Percentiles rank a stretch among this genome's conserved stretches.
phyloP scores from a whole-genome alignment of 495 filamentous ascomycete species.

The Cercophora sp. region DNA sequence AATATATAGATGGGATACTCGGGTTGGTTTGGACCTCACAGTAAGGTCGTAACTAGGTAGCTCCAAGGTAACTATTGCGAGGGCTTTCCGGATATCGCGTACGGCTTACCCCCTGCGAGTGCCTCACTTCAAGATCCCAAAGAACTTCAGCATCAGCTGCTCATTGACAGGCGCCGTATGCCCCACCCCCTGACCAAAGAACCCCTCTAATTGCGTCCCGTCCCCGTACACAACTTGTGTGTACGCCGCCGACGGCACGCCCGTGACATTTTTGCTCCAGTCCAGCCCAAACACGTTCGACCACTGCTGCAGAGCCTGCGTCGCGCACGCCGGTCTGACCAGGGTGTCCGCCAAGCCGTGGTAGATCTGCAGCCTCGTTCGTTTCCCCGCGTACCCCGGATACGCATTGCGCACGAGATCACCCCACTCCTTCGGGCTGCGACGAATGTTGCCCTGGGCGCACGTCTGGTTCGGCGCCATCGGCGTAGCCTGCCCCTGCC shows the following conservation, averaged over 20 bases:
- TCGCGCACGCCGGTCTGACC: not conserved
- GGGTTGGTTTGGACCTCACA: no score
- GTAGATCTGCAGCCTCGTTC: conserved; percentile 1
- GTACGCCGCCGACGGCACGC: conserved; percentile 2
- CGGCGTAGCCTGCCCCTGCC: conserved; percentile 3
- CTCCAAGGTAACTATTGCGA: no score
- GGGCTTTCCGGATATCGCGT: no score
- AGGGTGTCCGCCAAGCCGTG: conserved; percentile 3
- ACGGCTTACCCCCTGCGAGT: no score
- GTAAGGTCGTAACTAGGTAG: no score
- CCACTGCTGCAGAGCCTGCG: conserved; percentile 5
- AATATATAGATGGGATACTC: no score
- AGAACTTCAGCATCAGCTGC: conserved; percentile 4
- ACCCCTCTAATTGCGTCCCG: not conserved
- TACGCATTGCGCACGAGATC: conserved; percentile 4
- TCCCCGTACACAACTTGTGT: conserved; percentile 2
- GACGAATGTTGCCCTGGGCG: conserved; percentile 1
- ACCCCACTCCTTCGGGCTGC: conserved; percentile 2
- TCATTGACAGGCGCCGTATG: conserved; percentile 5
- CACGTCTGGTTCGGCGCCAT: conserved; percentile 2
- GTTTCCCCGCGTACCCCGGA: not conserved
- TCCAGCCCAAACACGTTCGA: not conserved
- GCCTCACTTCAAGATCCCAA: conserved; percentile 5
- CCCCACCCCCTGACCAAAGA: conserved; percentile 1
- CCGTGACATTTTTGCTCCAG: conserved; percentile 1